Percentiles rank a stretch among this genome's conserved stretches.
These are phyloP conservation scores for Boeremia lycopersici DNA, from an alignment of 2,329 filamentous ascomycete species.

Conservation along the genomic window DNA sequence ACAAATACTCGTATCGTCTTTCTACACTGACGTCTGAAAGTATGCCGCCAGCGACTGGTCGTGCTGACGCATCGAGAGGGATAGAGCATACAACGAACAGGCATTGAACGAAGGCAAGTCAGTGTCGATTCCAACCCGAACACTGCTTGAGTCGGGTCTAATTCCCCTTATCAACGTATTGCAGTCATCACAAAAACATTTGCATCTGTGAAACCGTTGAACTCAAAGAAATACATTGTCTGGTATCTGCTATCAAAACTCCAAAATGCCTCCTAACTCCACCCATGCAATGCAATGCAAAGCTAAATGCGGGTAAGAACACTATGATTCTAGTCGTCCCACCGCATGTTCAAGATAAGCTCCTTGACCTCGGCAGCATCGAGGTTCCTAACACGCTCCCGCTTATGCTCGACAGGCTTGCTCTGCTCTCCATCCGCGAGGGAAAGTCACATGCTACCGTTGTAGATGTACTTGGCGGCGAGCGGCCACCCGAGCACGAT, in stretches of 20 bases:
- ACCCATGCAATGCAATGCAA: constrained; percentile 8
- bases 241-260: constrained; percentile 8
- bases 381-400: constrained; percentile 6
- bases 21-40: not conserved
- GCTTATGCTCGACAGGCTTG: not conserved
- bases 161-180: too few species aligned
- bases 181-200: not conserved
- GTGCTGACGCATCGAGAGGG: not conserved
- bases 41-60: too few species aligned
- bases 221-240: constrained; percentile 3
- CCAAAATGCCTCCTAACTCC: constrained; percentile 11
- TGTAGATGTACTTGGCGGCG: constrained; percentile 32
- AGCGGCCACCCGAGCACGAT: constrained; percentile 44
- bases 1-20: not conserved
- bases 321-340: constrained; percentile 31
- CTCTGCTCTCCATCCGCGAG: constrained; percentile 20
- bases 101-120: too few species aligned
- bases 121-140: too few species aligned
- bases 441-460: constrained; percentile 41
- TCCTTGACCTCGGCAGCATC: constrained; percentile 31
- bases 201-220: not conserved
- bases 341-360: constrained; percentile 37
- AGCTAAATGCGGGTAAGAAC: not conserved
- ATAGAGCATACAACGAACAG: not conserved
- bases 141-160: too few species aligned